phyloP scores from a whole-genome alignment of 305 asterid species.

The Plantago coronopus region DNA sequence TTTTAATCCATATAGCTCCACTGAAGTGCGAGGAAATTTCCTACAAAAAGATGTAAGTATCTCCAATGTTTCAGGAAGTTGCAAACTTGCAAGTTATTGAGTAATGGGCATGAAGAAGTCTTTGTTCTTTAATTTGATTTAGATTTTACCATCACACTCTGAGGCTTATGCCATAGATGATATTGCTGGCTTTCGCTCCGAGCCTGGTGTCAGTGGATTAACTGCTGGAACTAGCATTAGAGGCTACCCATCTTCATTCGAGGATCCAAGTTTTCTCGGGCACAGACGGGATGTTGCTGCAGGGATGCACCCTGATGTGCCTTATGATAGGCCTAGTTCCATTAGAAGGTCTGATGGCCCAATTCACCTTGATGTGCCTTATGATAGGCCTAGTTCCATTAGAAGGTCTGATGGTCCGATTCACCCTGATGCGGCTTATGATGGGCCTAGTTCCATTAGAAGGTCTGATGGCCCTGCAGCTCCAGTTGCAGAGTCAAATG shows the following conservation, averaged over 20 bases:
- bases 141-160: conserved; percentile 45
- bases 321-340: conserved; percentile 46
- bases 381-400: too few relatives aligned
- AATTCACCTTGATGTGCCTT: too few relatives aligned
- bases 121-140: conserved; percentile 16
- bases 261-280: conserved; percentile 42
- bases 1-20: conserved; percentile 38
- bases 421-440: too few relatives aligned
- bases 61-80: conserved; percentile 14
- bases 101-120: conserved; percentile 2
- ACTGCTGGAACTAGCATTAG: too few relatives aligned
- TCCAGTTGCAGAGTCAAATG: conserved; percentile 45
- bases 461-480: conserved; percentile 35
- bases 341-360: conserved; percentile 38
- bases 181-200: conserved; percentile 32
- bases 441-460: too few relatives aligned
- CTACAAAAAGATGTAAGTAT: conserved; percentile 47
- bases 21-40: conserved; percentile 32
- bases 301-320: conserved; percentile 31
- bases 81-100: conserved; percentile 12
- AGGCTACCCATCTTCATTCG: conserved; percentile 44
- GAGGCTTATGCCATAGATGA: conserved; percentile 39
- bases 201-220: conserved; percentile 38
- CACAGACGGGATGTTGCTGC: conserved; percentile 39
- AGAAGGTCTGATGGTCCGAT: too few relatives aligned